Conservation (phyloP, 495 filamentous ascomycete species). For the Talaromyces thailandensis region DNA sequence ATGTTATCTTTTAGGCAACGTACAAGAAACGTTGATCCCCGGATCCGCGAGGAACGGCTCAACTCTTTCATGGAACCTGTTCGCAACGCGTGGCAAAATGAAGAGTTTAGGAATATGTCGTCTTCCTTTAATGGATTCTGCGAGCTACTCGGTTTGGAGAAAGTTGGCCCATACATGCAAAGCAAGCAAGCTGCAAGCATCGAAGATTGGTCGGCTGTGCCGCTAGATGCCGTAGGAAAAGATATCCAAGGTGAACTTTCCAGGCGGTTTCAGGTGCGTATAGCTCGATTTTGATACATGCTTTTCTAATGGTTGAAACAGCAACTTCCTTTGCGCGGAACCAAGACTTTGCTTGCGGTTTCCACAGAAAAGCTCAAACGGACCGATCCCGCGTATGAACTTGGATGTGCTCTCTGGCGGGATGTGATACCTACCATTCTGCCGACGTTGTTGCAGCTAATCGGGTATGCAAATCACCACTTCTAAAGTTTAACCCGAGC, state of each 20-base stretch:
- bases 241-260: slow-evolving; percentile 67
- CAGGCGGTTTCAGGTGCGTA: slow-evolving; percentile 51
- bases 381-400: slow-evolving; percentile 53
- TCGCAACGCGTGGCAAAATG: slow-evolving; percentile 69
- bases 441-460: slow-evolving; percentile 75
- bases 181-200: slow-evolving; percentile 64
- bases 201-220: slow-evolving; percentile 69
- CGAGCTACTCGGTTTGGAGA: slow-evolving; percentile 65
- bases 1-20: slow-evolving; percentile 62
- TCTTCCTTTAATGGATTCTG: slow-evolving; percentile 75
- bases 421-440: slow-evolving; percentile 74
- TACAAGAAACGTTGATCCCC: slow-evolving; percentile 60
- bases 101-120: slow-evolving; percentile 55
- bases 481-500: not conserved
- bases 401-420: slow-evolving; percentile 72
- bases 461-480: slow-evolving; percentile 45
- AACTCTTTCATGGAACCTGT: slow-evolving; percentile 69
- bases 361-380: slow-evolving; percentile 83
- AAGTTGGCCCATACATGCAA: slow-evolving; percentile 70
- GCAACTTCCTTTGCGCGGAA: slow-evolving; percentile 71
- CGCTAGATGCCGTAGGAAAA: slow-evolving; percentile 71
- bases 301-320: slow-evolving; percentile 20
- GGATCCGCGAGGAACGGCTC: slow-evolving; percentile 54
- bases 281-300: not conserved
- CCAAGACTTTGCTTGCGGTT: slow-evolving; percentile 80